Evolutionary conservation across 148 eudicot genomes (phyloP).

Genomic region (Fagopyrum homotropicum): DNA sequence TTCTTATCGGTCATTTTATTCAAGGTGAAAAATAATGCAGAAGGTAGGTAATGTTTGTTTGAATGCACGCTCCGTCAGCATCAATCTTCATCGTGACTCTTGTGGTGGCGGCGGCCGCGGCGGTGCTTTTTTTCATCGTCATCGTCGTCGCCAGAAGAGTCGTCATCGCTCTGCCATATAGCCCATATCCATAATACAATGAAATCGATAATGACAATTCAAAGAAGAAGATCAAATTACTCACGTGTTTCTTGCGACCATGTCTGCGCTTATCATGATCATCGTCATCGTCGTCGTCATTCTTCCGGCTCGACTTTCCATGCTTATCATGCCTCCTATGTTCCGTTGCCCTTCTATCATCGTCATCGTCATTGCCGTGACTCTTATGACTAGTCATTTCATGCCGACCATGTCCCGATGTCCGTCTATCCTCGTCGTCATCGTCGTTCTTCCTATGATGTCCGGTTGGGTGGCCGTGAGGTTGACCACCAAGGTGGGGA

Average conservation of each 20-base stretch:
- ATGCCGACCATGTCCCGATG: neutral
- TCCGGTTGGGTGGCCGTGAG: slow-evolving; percentile 15
- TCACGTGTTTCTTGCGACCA: slow-evolving; percentile 80
- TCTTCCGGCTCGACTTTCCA: slow-evolving; percentile 33
- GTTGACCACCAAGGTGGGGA: neutral
- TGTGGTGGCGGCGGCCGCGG: too few relatives aligned
- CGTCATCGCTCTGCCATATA: too few relatives aligned
- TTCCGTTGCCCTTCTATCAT: neutral
- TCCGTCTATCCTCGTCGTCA: slow-evolving; percentile 8
- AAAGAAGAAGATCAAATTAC: slow-evolving; percentile 5
- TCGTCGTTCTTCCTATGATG: neutral
- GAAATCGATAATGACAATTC: neutral
- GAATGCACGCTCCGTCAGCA: too few relatives aligned
- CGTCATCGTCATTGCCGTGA: neutral
- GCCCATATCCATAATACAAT: too few relatives aligned
- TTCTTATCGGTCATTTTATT: too few relatives aligned
- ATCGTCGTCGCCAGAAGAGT: too few relatives aligned
- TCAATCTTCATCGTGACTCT: too few relatives aligned
- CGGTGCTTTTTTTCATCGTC: too few relatives aligned
- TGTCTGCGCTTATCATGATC: slow-evolving; percentile 15
- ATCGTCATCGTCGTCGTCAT: slow-evolving; percentile 29
- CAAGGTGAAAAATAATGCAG: too few relatives aligned
- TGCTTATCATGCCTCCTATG: neutral
- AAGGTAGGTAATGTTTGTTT: too few relatives aligned
- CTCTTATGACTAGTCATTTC: slow-evolving; percentile 37